Evolutionary conservation across 805 yeast genomes (phyloP).

Genomic region (Saccharomyces eubayanus): DNA sequence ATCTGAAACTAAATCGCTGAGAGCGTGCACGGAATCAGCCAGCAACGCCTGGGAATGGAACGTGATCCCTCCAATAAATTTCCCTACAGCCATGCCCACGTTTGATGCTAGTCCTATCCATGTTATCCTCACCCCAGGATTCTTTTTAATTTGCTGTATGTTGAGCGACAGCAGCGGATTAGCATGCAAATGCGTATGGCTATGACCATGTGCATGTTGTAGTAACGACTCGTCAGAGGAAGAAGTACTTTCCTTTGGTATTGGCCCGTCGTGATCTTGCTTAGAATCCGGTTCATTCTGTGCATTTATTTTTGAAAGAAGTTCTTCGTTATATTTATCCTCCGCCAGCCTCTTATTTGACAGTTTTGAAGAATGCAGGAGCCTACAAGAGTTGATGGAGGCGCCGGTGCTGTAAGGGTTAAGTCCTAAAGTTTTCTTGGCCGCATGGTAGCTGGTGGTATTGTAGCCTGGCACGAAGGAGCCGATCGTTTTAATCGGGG

Average conservation of each 20-base stretch:
- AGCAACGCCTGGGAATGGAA: constrained; percentile 91
- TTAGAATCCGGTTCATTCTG: not conserved
- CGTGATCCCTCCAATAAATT: constrained; percentile 80
- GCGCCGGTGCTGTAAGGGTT: not conserved
- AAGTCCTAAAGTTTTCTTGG: not conserved
- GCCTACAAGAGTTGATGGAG: not conserved
- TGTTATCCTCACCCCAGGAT: constrained; percentile 88
- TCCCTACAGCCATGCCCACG: constrained; percentile 76
- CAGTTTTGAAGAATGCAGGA: not conserved
- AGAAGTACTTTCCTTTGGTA: not conserved
- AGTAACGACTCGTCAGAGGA: not conserved
- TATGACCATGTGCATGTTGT: constrained; percentile 27
- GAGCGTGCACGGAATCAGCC: constrained; percentile 92
- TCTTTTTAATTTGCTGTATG: constrained; percentile 40
- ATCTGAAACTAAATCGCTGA: constrained; percentile 85
- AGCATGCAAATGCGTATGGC: constrained; percentile 30
- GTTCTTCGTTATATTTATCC: not conserved
- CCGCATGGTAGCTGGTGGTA: not conserved
- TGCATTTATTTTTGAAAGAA: not conserved
- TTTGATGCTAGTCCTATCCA: constrained; percentile 85
- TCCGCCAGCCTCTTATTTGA: not conserved
- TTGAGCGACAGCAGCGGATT: constrained; percentile 32
- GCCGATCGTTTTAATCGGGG: not conserved
- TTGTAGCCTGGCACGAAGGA: not conserved
- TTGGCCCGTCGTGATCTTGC: not conserved